Conservation (phyloP, 306 rosid species). For the Quercus ilex region DNA sequence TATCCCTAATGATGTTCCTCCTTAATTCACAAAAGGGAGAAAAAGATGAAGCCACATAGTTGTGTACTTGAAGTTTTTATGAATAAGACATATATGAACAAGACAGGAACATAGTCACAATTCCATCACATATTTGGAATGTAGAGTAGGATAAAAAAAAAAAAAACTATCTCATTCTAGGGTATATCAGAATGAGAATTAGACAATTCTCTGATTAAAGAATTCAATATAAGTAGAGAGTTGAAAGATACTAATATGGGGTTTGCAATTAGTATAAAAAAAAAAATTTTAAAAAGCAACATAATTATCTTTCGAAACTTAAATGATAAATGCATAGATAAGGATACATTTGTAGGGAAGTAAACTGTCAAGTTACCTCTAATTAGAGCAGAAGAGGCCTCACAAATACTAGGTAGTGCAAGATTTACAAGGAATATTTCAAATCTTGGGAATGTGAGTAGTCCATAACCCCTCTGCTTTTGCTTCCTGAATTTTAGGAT, state of each 20-base stretch:
- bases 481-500: constrained; percentile 56
- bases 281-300: background rate
- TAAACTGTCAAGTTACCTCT: constrained; percentile 44
- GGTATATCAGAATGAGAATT: too few species aligned
- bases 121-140: too few species aligned
- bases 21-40: too few species aligned
- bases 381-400: constrained; percentile 66
- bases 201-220: background rate
- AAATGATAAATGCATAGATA: background rate
- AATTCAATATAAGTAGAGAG: background rate
- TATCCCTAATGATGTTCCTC: too few species aligned
- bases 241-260: background rate
- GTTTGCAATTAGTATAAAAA: background rate
- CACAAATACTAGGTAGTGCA: constrained; percentile 66
- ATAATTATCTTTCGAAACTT: background rate
- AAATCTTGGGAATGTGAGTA: constrained; percentile 77
- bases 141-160: background rate
- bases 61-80: too few species aligned
- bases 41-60: too few species aligned
- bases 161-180: background rate
- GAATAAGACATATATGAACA: too few species aligned
- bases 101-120: too few species aligned
- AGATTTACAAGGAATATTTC: constrained; percentile 75
- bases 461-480: constrained; percentile 53
- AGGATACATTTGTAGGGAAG: background rate